Evolutionary conservation across 2,329 filamentous ascomycete genomes (phyloP), one percentile per base, ranked within the genome.

Genomic region (Aspergillus japonicus): DNA sequence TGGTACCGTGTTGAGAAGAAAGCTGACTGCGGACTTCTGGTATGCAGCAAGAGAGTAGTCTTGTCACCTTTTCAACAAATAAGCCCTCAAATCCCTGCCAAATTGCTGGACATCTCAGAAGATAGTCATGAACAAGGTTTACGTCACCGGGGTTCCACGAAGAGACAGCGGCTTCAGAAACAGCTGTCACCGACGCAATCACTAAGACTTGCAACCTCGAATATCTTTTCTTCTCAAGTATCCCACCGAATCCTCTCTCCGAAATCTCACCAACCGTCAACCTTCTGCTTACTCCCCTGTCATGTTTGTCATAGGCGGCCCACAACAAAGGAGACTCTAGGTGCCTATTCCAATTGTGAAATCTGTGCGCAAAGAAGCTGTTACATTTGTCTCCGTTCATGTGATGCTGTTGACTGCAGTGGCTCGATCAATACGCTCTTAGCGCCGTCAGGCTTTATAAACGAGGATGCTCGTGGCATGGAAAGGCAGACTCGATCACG

Each of bases 261-360:
- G 59, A 69, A 59, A 56, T 62, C 29, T 23, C 47, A 29, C 53
- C 62, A 54, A 58, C 53, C 62, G 47, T 66, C 72, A 21, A 61
- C 69, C 5, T 67, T 70, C 2, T 67, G 68, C 3, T 68, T 78
- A 8, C 69, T 74, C 11, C 73, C 76, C 5, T 79, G 75, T 26
- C 76, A 79, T 55, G 76, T 78, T 57, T 79, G 77, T 54, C 73
- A 78, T 57, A 70, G 77, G 50, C 72, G 71, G 50, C 76, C 77
- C 10, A 77, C 75, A 8, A 79, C 75, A 2, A 70, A 70, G 19
- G 71, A 74, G 51, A 67, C 75, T 23, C 66, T 79, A 1, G 75
- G 78, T 54, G 75, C 75, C 3, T 78, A 78, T 59, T 72, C 75
- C 16, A 73, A 78, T 59, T 79, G 75, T 59, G 73, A 77, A 54